Percentiles rank a stretch among this genome's conserved stretches.
These are phyloP conservation scores for Melianthus villosus DNA, from an alignment of 441 rosid genomes.

Conservation along the genomic window DNA sequence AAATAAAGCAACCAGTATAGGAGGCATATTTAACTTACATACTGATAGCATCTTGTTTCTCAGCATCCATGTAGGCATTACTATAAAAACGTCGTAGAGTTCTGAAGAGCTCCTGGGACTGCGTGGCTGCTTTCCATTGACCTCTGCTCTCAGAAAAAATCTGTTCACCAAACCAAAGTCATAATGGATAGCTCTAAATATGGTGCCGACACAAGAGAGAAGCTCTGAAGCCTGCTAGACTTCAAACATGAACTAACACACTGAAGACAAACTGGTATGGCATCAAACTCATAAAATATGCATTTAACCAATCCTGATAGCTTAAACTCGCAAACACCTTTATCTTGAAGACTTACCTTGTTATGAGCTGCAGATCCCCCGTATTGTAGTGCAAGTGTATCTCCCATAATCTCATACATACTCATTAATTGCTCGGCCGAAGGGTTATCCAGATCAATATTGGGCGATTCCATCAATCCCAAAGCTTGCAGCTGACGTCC, in stretches of 20 bases:
- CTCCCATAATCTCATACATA: conserved; percentile 92
- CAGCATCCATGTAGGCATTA: conserved; percentile 93
- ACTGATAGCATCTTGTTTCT: conserved; percentile 94
- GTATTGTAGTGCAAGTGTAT: conserved; percentile 93
- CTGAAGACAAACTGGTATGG: neutral
- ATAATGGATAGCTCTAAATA: too few relatives aligned
- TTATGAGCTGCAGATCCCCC: conserved; percentile 99
- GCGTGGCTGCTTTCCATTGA: conserved; percentile 98
- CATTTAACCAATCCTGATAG: conserved; percentile 1
- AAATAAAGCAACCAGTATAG: neutral
- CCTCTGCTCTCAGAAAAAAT: conserved; percentile 92
- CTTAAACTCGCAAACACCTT: neutral
- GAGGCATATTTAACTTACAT: conserved; percentile 29
- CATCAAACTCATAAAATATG: too few relatives aligned
- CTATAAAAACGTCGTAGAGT: conserved; percentile 92
- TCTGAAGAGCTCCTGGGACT: conserved; percentile 97
- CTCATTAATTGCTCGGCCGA: conserved; percentile 80
- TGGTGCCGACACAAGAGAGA: too few relatives aligned
- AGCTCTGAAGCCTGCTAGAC: too few relatives aligned
- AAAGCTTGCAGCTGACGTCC: conserved; percentile 76
- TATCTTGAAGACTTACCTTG: conserved; percentile 36
- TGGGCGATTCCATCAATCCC: conserved; percentile 47
- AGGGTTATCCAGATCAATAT: conserved; percentile 62
- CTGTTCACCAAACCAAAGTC: too few relatives aligned
- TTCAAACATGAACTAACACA: too few relatives aligned